Evolutionary conservation across 306 rosid species (phyloP).

Genomic region (Mimosa pudica): DNA sequence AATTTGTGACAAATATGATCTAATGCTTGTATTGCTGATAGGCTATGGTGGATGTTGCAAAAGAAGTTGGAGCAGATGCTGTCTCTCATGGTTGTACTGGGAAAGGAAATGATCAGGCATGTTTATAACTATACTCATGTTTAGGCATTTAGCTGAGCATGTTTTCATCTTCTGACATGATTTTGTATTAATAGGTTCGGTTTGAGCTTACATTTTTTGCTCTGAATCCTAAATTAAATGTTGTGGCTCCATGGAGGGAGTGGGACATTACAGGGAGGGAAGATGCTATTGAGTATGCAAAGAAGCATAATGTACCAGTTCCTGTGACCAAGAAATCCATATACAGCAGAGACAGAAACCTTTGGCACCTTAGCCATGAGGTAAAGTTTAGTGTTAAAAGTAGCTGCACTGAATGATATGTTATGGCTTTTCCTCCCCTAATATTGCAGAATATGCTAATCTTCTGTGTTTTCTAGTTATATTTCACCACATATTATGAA

Average conservation of each 20-base stretch:
- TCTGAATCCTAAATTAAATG: conserved; percentile 83
- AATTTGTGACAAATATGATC: background rate
- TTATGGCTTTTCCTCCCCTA: background rate
- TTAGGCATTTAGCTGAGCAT: background rate
- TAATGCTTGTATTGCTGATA: conserved; percentile 36
- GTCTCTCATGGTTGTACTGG: conserved; percentile 98
- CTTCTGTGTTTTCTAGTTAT: background rate
- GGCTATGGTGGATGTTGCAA: conserved; percentile 97
- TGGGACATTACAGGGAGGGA: conserved; percentile 98
- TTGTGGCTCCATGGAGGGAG: conserved; percentile 99
- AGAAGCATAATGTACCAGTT: conserved; percentile 85
- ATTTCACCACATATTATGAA: background rate
- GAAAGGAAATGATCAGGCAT: conserved; percentile 96
- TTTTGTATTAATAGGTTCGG: conserved; percentile 60
- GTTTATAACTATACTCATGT: conserved; percentile 23
- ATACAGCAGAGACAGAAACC: conserved; percentile 94
- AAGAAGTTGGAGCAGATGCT: conserved; percentile 97
- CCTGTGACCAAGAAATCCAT: conserved; percentile 96
- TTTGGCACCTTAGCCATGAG: conserved; percentile 99
- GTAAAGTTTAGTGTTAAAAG: conserved; percentile 42
- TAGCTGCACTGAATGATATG: background rate
- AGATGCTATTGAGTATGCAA: conserved; percentile 88
- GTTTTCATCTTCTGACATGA: conserved; percentile 31
- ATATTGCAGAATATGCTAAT: background rate
- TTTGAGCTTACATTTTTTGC: conserved; percentile 97